Conservation (phyloP, 805 yeast species). For the Ogataea populi-albae region DNA sequence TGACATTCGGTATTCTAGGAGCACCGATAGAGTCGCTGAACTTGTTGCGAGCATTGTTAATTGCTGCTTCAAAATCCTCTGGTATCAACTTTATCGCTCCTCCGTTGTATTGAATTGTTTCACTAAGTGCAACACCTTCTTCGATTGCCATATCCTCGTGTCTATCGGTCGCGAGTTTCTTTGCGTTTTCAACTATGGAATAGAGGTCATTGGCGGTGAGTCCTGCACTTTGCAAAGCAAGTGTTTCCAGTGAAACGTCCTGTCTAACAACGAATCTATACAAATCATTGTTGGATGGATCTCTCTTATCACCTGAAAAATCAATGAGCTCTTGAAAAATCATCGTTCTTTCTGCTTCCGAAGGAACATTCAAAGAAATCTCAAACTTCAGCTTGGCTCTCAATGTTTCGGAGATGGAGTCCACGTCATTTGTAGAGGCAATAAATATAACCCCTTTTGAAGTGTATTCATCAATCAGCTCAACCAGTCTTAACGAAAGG, state of each 20-base stretch:
- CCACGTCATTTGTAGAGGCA: slow-evolving; percentile 68
- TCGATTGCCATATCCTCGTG: slow-evolving; percentile 34
- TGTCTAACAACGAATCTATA: slow-evolving; percentile 32
- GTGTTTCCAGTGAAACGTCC: slow-evolving; percentile 52
- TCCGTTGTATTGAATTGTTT: slow-evolving; percentile 47
- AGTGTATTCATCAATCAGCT: slow-evolving; percentile 54
- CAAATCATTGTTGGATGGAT: slow-evolving; percentile 5
- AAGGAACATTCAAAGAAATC: slow-evolving; percentile 71
- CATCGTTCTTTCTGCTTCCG: slow-evolving; percentile 65
- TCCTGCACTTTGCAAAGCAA: slow-evolving; percentile 90
- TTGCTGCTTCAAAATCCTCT: slow-evolving; percentile 64
- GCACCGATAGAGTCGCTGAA: slow-evolving; percentile 96
- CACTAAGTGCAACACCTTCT: slow-evolving; percentile 24
- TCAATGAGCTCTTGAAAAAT: slow-evolving; percentile 55
- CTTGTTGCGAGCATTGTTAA: slow-evolving; percentile 77
- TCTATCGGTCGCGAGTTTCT: slow-evolving; percentile 53
- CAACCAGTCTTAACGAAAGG: slow-evolving; percentile 52
- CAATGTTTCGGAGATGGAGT: slow-evolving; percentile 60
- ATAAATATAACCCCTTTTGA: slow-evolving; percentile 49
- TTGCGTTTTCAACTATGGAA: slow-evolving; percentile 68
- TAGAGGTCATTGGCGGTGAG: slow-evolving; percentile 78
- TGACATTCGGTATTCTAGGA: slow-evolving; percentile 90
- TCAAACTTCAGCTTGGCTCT: slow-evolving; percentile 76
- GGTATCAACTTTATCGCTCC: slow-evolving; percentile 55
- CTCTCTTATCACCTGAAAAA: slow-evolving; percentile 1